Evolutionary conservation across 176 grass and related monocot species (phyloP), one percentile per base, ranked within the genome.

Genomic region (Bromus sterilis): DNA sequence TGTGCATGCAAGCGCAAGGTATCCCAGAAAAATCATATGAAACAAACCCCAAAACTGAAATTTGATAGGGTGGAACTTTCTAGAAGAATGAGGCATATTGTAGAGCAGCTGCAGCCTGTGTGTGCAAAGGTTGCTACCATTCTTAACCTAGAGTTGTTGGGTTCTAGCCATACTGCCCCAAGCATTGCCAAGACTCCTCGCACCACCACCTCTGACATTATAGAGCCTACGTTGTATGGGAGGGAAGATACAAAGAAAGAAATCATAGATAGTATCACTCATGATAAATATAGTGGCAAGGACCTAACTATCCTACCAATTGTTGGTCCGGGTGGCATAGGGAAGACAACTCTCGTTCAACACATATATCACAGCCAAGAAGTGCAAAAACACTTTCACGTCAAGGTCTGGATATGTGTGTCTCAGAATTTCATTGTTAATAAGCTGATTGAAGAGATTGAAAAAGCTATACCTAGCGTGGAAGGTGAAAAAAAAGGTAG

Each of bases 391-490:
- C 62, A 65, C 21, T 65, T 65, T 5, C 10, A 81, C 0, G 13
- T 57, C 31, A 58, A 18, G 0, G 1, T 91, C 12, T 91, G 85
- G 89, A 35, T 36, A 2, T 39, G 65, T 40, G 65, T 68, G 2
- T 39, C 65, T 5, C 11, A 39, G 0, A 37, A 68, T 13, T 68
- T 68, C 35, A 68, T 1, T 40, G 10, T 37, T 39, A 68, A 3
- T 4, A 68, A 37, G 35, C 21, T 68, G 0, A 37, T 1, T 39
- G 20, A 68, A 68, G 35, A 68, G 4, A 68, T 68, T 23, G 21
- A 39, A 37, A 23, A 68, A 24, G 18, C 4, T 6, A 13, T 68
- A 4, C 65, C 65, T 2, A 13, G 1, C 24, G 46, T 4, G 6
- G 11, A 42, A 14, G 35, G 10, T 40, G 65, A 68, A 68, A 68